phyloP scores from a whole-genome alignment of 78 protist species.

The Emiliania huxleyi region DNA sequence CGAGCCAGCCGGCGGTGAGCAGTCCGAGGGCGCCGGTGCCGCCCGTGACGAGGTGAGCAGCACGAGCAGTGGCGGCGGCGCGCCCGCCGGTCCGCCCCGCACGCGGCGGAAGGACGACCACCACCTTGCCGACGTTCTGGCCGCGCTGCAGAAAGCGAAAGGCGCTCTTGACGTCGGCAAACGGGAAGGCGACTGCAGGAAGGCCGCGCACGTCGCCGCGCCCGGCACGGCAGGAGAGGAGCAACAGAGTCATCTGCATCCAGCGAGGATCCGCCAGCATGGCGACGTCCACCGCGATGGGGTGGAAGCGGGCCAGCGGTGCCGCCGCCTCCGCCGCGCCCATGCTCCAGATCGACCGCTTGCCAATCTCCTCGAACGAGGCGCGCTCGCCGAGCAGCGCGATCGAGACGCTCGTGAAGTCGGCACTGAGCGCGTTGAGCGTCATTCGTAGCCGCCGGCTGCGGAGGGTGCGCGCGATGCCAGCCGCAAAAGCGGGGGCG shows the following conservation, averaged over 20 bases:
- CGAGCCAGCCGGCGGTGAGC: background rate
- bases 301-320: background rate
- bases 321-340: background rate
- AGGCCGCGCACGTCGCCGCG: background rate
- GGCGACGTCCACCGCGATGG: background rate
- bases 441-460: background rate
- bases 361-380: slow-evolving; percentile 27
- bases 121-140: background rate
- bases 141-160: background rate
- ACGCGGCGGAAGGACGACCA: background rate
- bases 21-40: background rate
- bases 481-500: too few relatives aligned
- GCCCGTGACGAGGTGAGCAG: background rate
- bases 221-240: background rate
- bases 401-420: background rate
- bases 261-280: background rate
- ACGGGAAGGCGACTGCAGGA: background rate
- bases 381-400: background rate
- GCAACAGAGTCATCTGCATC: background rate
- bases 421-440: background rate
- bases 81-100: too few relatives aligned
- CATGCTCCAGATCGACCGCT: background rate
- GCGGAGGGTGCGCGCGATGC: too few relatives aligned
- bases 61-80: too few relatives aligned
- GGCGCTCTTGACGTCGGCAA: background rate